A percentile compares a stretch with the other conserved stretches of the same genome.
phyloP scores from a whole-genome alignment of 1,139 yeast species.

The Kodamaea arcana region DNA sequence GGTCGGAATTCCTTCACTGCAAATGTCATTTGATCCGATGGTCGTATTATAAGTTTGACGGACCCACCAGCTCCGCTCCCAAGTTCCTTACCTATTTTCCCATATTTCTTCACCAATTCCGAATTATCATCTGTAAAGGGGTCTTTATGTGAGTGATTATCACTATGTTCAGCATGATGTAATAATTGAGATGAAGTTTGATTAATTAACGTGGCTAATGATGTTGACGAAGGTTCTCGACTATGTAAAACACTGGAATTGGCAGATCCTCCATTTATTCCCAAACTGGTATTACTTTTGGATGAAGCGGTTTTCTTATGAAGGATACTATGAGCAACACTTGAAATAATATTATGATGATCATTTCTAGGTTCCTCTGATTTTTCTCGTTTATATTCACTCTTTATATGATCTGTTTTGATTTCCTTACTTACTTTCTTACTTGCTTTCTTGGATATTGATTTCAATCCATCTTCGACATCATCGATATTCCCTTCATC shows the following conservation, averaged over 20 bases:
- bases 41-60: conserved; percentile 78
- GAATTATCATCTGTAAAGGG: conserved; percentile 54
- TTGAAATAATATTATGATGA: neutral
- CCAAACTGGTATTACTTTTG: neutral
- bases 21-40: conserved; percentile 78
- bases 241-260: conserved; percentile 14
- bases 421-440: too few relatives aligned
- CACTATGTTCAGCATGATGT: conserved; percentile 32
- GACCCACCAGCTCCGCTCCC: conserved; percentile 99
- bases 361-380: neutral
- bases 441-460: too few relatives aligned
- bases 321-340: conserved; percentile 1
- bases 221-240: conserved; percentile 38
- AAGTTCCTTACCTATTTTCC: conserved; percentile 80
- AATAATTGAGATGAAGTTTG: conserved; percentile 43
- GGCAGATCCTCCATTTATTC: neutral
- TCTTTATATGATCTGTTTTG: too few relatives aligned
- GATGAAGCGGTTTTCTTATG: conserved; percentile 3
- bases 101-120: conserved; percentile 77
- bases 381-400: too few relatives aligned
- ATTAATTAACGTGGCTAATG: conserved; percentile 42
- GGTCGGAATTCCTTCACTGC: conserved; percentile 97
- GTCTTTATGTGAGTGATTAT: conserved; percentile 25
- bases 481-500: too few relatives aligned
- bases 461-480: too few relatives aligned